Conservation (phyloP, 2,329 filamentous ascomycete genomes). For the Colletotrichum chrysophilum region DNA sequence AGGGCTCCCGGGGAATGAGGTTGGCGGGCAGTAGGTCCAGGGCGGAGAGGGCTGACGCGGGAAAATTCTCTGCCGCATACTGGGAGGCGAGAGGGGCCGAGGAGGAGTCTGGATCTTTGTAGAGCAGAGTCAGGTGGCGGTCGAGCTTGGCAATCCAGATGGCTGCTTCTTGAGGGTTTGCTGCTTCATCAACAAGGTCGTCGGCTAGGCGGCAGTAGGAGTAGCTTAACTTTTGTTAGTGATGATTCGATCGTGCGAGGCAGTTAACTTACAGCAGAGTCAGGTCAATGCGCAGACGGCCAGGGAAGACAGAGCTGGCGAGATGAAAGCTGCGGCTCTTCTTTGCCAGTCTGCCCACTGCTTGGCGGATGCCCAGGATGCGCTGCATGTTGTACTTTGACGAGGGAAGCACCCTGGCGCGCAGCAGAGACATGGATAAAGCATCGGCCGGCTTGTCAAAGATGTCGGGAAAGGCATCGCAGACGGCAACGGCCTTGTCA, state of each 20-base stretch:
- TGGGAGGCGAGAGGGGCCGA: slow-evolving; percentile 14
- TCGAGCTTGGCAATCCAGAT: slow-evolving; percentile 65
- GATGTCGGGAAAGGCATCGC: slow-evolving; percentile 65
- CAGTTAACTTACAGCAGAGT: slow-evolving; percentile 59
- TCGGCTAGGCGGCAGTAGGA: slow-evolving; percentile 78
- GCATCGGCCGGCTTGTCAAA: slow-evolving; percentile 54
- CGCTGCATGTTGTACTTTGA: slow-evolving; percentile 61
- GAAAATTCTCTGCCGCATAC: slow-evolving; percentile 56
- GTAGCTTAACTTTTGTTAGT: slow-evolving; percentile 51
- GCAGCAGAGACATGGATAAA: slow-evolving; percentile 54
- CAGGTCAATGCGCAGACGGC: slow-evolving; percentile 70
- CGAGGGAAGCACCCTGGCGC: slow-evolving; percentile 51
- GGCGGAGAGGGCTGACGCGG: slow-evolving; percentile 54
- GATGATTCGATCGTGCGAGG: not conserved
- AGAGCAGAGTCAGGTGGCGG: slow-evolving; percentile 60
- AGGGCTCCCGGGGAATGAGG: slow-evolving; percentile 60
- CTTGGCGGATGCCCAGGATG: slow-evolving; percentile 63
- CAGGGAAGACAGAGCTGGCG: slow-evolving; percentile 72
- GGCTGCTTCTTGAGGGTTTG: slow-evolving; percentile 54
- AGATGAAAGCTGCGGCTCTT: slow-evolving; percentile 80
- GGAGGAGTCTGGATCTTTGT: slow-evolving; percentile 34
- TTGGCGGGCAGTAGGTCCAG: slow-evolving; percentile 63
- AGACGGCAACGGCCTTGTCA: slow-evolving; percentile 70
- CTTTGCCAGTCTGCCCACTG: slow-evolving; percentile 58
- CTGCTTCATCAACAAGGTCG: slow-evolving; percentile 73